These are phyloP conservation scores for Fusarium armeniacum DNA, from an alignment of 2,329 filamentous ascomycete genomes.

Conservation along the genomic window DNA sequence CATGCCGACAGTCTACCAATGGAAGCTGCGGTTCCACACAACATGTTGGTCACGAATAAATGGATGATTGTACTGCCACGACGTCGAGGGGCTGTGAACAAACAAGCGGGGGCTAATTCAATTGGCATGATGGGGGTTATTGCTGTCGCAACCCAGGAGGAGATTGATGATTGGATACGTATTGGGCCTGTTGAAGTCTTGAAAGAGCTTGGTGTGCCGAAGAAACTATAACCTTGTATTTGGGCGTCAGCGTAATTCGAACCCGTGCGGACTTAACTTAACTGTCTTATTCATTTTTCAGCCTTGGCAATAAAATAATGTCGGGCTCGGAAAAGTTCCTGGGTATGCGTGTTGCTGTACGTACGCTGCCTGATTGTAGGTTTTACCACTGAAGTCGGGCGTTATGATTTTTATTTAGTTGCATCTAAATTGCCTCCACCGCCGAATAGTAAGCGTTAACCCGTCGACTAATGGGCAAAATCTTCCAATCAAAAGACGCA, in stretches of 20 bases:
- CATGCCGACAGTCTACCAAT: rapidly evolving
- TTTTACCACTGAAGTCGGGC: no score
- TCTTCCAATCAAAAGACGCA: background rate
- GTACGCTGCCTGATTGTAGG: no score
- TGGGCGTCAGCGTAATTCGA: background rate
- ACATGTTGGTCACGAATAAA: background rate
- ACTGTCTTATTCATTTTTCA: no score
- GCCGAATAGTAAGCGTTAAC: background rate
- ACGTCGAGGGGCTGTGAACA: background rate
- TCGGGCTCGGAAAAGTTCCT: no score
- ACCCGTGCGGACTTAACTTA: no score
- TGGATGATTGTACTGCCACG: background rate
- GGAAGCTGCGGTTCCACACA: background rate
- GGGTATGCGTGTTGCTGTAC: no score
- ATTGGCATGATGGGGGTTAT: constrained; percentile 12
- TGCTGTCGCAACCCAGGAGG: background rate
- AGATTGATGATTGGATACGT: constrained; percentile 1
- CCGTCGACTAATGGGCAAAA: background rate
- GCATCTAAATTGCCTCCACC: background rate
- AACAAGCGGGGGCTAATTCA: background rate
- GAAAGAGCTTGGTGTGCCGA: background rate
- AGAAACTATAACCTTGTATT: background rate
- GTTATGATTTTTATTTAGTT: no score
- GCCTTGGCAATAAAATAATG: no score
- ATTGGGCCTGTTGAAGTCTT: background rate